phyloP scores from a whole-genome alignment of 2,329 filamentous ascomycete species.

The Cladosporium oxysporum region DNA sequence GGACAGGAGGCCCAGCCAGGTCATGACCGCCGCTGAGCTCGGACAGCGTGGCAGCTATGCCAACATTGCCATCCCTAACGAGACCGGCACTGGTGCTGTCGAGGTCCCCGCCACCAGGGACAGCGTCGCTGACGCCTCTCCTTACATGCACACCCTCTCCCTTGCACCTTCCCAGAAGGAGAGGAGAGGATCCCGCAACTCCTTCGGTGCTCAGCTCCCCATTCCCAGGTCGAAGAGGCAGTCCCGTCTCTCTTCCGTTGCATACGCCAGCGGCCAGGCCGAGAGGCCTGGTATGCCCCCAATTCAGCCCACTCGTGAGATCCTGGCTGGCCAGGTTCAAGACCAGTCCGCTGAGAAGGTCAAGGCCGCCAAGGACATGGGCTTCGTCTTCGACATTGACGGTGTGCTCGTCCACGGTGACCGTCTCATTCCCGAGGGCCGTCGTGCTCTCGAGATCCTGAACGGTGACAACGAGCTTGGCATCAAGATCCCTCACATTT shows the following conservation, averaged over 20 bases:
- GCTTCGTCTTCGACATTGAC: slow-evolving; percentile 77
- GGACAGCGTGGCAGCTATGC: slow-evolving; percentile 37
- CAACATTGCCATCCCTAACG: slow-evolving; percentile 47
- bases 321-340: slow-evolving; percentile 70
- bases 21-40: slow-evolving; percentile 30
- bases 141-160: slow-evolving; percentile 74
- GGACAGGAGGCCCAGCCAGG: slow-evolving; percentile 26
- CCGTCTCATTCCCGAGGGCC: slow-evolving; percentile 67
- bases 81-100: slow-evolving; percentile 54
- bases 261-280: slow-evolving; percentile 50
- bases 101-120: slow-evolving; percentile 71
- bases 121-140: slow-evolving; percentile 65
- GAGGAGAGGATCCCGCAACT: slow-evolving; percentile 70
- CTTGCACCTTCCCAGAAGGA: slow-evolving; percentile 67
- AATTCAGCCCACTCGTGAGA: slow-evolving; percentile 64
- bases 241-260: slow-evolving; percentile 66
- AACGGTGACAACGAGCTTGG: slow-evolving; percentile 76
- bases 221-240: slow-evolving; percentile 71
- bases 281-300: slow-evolving; percentile 59
- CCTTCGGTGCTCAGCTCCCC: slow-evolving; percentile 70
- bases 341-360: slow-evolving; percentile 67
- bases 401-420: slow-evolving; percentile 75
- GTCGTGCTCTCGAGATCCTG: slow-evolving; percentile 67
- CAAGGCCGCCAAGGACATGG: slow-evolving; percentile 72
- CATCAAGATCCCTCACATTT: slow-evolving; percentile 75